phyloP scores from a whole-genome alignment of 768 basidiomycete genomes.

The Phlebiopsis gigantea region DNA sequence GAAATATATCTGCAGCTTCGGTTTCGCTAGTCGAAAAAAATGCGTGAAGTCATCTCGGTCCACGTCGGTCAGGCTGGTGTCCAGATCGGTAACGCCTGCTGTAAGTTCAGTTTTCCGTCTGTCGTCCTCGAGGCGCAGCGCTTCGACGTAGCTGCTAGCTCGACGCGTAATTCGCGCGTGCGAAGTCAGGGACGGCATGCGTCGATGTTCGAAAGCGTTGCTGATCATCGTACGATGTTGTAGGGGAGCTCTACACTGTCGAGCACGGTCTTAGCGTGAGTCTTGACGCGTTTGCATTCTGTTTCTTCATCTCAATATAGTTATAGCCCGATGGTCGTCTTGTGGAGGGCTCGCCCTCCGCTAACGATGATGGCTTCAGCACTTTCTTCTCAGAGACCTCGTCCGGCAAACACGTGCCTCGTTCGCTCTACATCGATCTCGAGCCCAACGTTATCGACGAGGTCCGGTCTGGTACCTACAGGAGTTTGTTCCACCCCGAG shows the following conservation, averaged over 20 bases:
- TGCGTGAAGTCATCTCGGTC: slow-evolving; percentile 97
- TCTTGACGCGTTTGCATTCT: slow-evolving; percentile 18
- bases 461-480: slow-evolving; percentile 92
- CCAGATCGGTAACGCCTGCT: slow-evolving; percentile 98
- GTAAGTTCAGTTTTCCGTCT: slow-evolving; percentile 49
- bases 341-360: slow-evolving; percentile 67
- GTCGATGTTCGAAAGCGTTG: not conserved
- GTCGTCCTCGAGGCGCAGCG: not conserved
- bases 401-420: slow-evolving; percentile 94
- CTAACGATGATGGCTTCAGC: slow-evolving; percentile 87
- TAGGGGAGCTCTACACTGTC: slow-evolving; percentile 98
- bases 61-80: slow-evolving; percentile 99
- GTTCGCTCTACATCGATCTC: slow-evolving; percentile 94
- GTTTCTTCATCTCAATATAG: slow-evolving; percentile 9
- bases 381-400: slow-evolving; percentile 99
- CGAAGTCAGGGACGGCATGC: not conserved
- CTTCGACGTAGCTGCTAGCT: not conserved
- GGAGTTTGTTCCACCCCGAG: slow-evolving; percentile 98
- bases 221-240: slow-evolving; percentile 18
- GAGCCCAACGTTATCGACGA: slow-evolving; percentile 98
- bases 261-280: slow-evolving; percentile 96
- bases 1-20: not conserved
- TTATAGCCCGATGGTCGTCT: slow-evolving; percentile 91
- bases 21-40: slow-evolving; percentile 33
- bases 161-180: slow-evolving; percentile 15